Conservation (phyloP, 148 eudicot genomes). For the Camellia japonica region DNA sequence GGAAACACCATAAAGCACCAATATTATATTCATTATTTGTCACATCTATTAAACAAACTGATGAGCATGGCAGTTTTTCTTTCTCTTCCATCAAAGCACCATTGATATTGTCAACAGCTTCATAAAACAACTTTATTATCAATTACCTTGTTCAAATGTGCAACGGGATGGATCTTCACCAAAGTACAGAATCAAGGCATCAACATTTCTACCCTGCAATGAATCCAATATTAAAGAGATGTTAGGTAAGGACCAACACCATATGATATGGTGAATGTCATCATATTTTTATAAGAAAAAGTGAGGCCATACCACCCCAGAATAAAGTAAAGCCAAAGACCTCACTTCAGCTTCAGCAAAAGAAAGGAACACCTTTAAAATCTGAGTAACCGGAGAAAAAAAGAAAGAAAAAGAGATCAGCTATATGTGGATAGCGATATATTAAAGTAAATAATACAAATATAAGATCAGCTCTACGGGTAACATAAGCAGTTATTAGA, state of each 20-base stretch:
- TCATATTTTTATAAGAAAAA: not conserved
- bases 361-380: constrained; percentile 22
- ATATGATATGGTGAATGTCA: not conserved
- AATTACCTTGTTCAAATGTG: constrained; percentile 32
- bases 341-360: constrained; percentile 32
- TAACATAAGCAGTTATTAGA: not conserved
- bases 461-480: not conserved
- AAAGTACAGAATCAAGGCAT: constrained; percentile 30
- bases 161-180: constrained; percentile 35
- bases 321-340: constrained; percentile 24
- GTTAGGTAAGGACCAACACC: not conserved
- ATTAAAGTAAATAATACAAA: not conserved
- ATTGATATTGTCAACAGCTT: not conserved
- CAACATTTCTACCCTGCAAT: constrained; percentile 30
- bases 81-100: not conserved
- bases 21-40: not conserved
- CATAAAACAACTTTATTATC: not conserved
- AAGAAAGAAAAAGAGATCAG: not conserved
- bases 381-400: constrained; percentile 2
- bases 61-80: not conserved
- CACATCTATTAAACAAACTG: not conserved
- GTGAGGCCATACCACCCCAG: constrained; percentile 24
- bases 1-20: not conserved
- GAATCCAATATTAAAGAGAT: not conserved
- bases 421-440: not conserved